A percentile compares a stretch with the other conserved stretches of the same genome.
These are phyloP conservation scores for Carallia pectinifolia DNA, from an alignment of 345 rosid species.

Conservation along the genomic window DNA sequence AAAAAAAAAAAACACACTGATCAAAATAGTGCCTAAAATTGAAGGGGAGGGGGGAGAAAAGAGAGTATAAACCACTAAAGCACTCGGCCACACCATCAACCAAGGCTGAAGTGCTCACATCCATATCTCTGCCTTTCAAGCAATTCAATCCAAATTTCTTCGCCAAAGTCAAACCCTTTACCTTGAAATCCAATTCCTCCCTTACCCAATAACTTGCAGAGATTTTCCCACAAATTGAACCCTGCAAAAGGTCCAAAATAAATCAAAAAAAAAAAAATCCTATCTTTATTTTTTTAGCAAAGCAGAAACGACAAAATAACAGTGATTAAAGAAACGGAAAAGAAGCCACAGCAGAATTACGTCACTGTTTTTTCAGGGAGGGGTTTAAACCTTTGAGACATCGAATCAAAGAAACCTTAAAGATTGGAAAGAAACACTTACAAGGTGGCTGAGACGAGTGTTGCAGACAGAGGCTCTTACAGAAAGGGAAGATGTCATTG, in stretches of 20 bases:
- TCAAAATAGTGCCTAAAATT: background rate
- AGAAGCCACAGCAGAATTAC: no score
- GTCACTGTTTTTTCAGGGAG: no score
- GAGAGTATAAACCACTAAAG: conserved; percentile 36
- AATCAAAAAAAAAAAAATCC: background rate
- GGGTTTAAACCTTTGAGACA: no score
- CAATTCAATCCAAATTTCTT: conserved; percentile 44
- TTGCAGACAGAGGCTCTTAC: no score
- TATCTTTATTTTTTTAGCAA: no score
- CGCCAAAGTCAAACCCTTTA: conserved; percentile 21
- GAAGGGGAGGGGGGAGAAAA: background rate
- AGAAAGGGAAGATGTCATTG: no score
- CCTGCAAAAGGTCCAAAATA: conserved; percentile 33
- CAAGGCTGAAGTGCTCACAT: conserved; percentile 41
- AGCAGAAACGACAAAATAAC: no score
- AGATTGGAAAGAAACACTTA: no score
- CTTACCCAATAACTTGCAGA: conserved; percentile 25
- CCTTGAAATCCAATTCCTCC: conserved; percentile 26
- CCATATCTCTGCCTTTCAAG: conserved; percentile 40
- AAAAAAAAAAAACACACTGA: background rate
- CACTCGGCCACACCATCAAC: conserved; percentile 31
- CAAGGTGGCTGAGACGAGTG: no score
- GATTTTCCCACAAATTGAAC: conserved; percentile 15
- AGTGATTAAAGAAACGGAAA: no score
- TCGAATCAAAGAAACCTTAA: no score